These are phyloP conservation scores for Coemansia sp. DNA, from an alignment of 192 early-diverging fungal species.

Conservation along the genomic window DNA sequence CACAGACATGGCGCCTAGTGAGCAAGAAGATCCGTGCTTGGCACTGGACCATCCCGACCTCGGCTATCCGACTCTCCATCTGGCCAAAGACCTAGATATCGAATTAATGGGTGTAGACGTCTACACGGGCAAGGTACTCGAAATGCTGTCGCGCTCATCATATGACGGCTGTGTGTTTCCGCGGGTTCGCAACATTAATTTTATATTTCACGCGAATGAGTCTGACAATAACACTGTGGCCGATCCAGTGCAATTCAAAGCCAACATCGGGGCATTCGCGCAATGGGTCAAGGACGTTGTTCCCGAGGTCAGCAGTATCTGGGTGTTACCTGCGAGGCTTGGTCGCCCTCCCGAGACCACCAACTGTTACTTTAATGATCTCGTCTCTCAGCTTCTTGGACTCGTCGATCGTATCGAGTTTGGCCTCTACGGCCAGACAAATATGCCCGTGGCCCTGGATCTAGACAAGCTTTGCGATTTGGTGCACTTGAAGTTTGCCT, in stretches of 20 bases:
- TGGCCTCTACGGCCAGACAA: neutral
- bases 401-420: neutral
- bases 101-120: neutral
- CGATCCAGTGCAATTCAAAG: neutral
- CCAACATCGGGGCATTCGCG: neutral
- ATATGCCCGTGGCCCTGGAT: neutral
- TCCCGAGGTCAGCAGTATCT: neutral
- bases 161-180: neutral
- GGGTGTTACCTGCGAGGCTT: neutral
- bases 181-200: neutral
- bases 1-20: neutral
- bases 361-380: neutral
- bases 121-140: neutral
- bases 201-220: neutral
- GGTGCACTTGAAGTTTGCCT: neutral
- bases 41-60: neutral
- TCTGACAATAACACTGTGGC: neutral
- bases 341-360: neutral
- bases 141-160: neutral
- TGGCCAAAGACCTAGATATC: neutral
- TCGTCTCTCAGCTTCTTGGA: neutral
- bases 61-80: neutral
- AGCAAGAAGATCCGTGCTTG: neutral
- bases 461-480: neutral
- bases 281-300: neutral